Conservation (phyloP, 2,329 filamentous ascomycete species). For the Sporothrix brunneoviolacea region DNA sequence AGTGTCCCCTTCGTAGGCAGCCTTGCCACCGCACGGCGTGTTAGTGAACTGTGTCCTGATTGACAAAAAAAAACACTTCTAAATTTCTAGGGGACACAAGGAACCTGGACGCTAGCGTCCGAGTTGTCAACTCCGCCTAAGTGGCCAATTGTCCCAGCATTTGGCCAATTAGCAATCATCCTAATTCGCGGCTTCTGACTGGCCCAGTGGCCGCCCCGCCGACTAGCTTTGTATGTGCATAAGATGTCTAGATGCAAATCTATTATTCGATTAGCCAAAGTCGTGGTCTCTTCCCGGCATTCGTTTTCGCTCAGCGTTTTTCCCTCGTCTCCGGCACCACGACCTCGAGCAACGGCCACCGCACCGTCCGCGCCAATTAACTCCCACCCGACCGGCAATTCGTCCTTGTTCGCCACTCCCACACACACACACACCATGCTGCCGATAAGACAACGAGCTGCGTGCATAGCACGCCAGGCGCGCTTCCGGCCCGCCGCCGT, state of each 20-base stretch:
- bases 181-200: conserved; percentile 16
- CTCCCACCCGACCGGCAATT: no score
- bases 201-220: background rate
- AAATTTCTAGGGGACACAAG: background rate
- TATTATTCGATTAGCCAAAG: background rate
- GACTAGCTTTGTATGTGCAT: background rate
- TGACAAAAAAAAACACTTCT: background rate
- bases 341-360: no score
- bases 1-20: conserved; percentile 10
- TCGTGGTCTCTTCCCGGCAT: background rate
- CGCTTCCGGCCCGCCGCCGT: conserved; percentile 20
- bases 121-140: background rate
- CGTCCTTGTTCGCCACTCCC: background rate
- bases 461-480: conserved; percentile 31
- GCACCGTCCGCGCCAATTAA: no score
- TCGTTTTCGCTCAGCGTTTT: background rate
- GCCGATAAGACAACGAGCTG: conserved; percentile 31
- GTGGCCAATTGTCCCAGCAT: conserved; percentile 6
- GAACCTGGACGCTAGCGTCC: no score
- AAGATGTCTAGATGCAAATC: background rate
- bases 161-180: conserved; percentile 14
- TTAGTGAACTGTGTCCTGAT: conserved; percentile 8
- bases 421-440: conserved; percentile 26
- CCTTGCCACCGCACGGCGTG: conserved; percentile 10
- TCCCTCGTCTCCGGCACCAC: background rate